phyloP scores from a whole-genome alignment of 164 flowering plant species.

The Piper betle region DNA sequence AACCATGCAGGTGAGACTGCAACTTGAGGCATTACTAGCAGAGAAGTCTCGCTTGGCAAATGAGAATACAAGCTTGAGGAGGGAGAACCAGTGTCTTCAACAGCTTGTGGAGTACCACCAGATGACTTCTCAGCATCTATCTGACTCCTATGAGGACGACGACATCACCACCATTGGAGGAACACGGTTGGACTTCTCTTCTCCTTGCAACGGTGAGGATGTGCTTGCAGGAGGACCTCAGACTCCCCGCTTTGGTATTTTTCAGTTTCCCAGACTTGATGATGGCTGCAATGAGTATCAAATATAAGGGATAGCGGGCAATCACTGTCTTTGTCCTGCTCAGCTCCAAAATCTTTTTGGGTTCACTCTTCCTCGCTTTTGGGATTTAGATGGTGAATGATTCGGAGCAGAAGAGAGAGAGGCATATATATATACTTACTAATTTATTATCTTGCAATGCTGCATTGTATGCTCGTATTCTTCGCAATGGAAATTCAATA shows the following conservation, averaged over 20 bases:
- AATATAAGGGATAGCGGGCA: no score
- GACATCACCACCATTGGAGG: conserved; percentile 20
- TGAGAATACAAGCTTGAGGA: conserved; percentile 64
- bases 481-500: no score
- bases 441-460: no score
- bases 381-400: no score
- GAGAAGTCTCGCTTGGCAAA: conserved; percentile 82
- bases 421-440: no score
- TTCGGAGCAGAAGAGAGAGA: no score
- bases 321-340: no score
- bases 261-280: conserved; percentile 36
- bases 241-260: conserved; percentile 17
- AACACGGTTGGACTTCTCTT: conserved; percentile 62
- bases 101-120: conserved; percentile 93
- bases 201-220: conserved; percentile 33
- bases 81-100: conserved; percentile 84
- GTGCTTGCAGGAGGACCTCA: conserved; percentile 9
- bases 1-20: conserved; percentile 71
- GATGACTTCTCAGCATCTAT: conserved; percentile 52
- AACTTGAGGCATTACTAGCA: conserved; percentile 78
- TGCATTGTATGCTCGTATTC: no score
- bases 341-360: no score
- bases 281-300: background rate
- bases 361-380: no score
- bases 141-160: conserved; percentile 45